These are phyloP conservation scores for Cylindrotheca fusiformis DNA, from an alignment of 108 stramenopile genomes.

Conservation along the genomic window DNA sequence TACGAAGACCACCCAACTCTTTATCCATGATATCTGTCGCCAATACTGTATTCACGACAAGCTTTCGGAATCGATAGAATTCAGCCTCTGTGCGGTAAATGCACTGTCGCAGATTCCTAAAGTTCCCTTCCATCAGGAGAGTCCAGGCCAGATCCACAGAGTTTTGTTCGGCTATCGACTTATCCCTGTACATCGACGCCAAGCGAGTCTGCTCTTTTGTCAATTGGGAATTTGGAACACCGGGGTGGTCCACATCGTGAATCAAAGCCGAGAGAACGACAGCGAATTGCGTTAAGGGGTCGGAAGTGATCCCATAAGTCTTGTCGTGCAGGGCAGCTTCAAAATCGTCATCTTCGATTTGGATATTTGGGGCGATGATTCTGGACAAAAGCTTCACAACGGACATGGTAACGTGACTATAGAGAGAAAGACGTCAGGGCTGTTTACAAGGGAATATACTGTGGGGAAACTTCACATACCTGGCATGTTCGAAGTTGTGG, in stretches of 20 bases:
- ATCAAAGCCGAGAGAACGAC: conserved; percentile 50
- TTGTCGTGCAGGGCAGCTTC: conserved; percentile 24
- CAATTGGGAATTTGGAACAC: conserved; percentile 49
- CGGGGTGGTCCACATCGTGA: conserved; percentile 64
- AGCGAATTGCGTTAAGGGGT: conserved; percentile 56
- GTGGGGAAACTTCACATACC: background rate
- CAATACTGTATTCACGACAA: conserved; percentile 11
- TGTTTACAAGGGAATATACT: background rate
- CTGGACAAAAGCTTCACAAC: conserved; percentile 42
- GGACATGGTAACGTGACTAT: conserved; percentile 35
- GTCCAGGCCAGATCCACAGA: conserved; percentile 47
- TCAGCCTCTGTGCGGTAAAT: conserved; percentile 9
- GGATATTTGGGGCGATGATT: conserved; percentile 4
- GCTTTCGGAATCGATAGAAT: conserved; percentile 13
- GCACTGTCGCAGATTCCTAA: conserved; percentile 19
- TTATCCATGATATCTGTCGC: conserved; percentile 27
- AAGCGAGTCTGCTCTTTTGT: conserved; percentile 35
- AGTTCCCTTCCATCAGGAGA: conserved; percentile 39
- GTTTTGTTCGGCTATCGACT: conserved; percentile 57
- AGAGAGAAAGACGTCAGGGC: background rate
- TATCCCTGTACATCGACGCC: conserved; percentile 32
- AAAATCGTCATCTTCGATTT: conserved; percentile 5
- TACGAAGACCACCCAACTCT: conserved; percentile 19
- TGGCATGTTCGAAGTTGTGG: conserved; percentile 32
- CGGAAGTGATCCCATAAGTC: conserved; percentile 48